Evolutionary conservation across 2,329 filamentous ascomycete species (phyloP), one percentile per base, ranked within the genome.

Genomic region (Dactylellina sp.): DNA sequence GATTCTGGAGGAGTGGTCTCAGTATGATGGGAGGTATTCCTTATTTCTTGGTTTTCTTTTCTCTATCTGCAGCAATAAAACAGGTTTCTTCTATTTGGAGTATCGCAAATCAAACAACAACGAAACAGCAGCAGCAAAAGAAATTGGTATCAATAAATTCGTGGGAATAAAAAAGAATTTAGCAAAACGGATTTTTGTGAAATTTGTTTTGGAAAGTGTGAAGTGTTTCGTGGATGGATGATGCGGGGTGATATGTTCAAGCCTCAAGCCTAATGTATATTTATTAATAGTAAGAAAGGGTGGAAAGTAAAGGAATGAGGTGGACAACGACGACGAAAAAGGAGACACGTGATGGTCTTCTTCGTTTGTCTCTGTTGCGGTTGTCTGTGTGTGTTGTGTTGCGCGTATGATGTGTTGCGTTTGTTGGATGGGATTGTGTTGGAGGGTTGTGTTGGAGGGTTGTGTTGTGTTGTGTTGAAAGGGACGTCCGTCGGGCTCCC

Each of bases 121-220:
- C 47, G 28, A 57, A 42, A 16, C n/a, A 57, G n/a, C n/a, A 55
- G 28, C 11, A 49, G 50, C 24, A 32, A 40, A 55, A 40, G n/a
- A 55, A 53, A 59, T 18, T 68, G 53, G 63, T 68, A 68, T 68
- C 63, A 68, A 66, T 66, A 64, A 60, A 60, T 35, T 60, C 56
- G 56, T 60, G 24, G 39, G 46, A 52, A 46, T 24, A 50, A 16
- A 25, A 50, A 11, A 7, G 2, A n/a, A 50, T 35, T 39, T 53
- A 25, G n/a, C n/a, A n/a, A n/a, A n/a, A n/a, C n/a, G 39, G 37
- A 64, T 9, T 49, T 52, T 24, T 28, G 40, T 52, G 59, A 62
- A 12, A 32, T 32, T 32, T 32, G 28, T 32, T 32, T 32, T 32
- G n/a, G n/a, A n/a, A n/a, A n/a, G n/a, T n/a, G n/a, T n/a, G n/a